phyloP scores from a whole-genome alignment of 371 early-diverging fungal species.

The Mucor piriformis region DNA sequence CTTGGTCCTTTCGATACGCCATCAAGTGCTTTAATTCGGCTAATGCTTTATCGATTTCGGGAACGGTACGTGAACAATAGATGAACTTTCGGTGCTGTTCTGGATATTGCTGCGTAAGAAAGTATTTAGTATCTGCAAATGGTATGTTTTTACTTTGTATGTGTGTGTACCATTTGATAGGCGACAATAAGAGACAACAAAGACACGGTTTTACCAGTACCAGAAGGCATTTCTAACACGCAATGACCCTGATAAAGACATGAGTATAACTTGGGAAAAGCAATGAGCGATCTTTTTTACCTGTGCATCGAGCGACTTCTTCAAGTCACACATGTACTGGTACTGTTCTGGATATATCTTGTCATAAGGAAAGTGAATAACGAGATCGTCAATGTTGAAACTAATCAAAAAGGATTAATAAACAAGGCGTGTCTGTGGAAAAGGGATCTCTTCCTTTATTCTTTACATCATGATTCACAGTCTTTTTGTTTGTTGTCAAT shows the following conservation, averaged over 20 bases:
- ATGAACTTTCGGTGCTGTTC: slow-evolving; percentile 93
- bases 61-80: slow-evolving; percentile 99
- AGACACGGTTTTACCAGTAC: slow-evolving; percentile 99
- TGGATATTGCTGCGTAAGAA: slow-evolving; percentile 62
- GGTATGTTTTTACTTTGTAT: too few relatives aligned
- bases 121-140: background rate
- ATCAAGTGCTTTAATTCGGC: slow-evolving; percentile 95
- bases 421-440: too few relatives aligned
- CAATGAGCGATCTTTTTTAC: slow-evolving; percentile 37
- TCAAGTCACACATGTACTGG: slow-evolving; percentile 98
- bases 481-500: too few relatives aligned
- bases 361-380: slow-evolving; percentile 98
- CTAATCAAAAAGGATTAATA: slow-evolving; percentile 32
- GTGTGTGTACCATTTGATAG: slow-evolving; percentile 94
- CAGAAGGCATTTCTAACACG: slow-evolving; percentile 99
- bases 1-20: slow-evolving; percentile 75
- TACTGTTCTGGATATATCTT: slow-evolving; percentile 99
- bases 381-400: slow-evolving; percentile 93
- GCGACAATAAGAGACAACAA: slow-evolving; percentile 97
- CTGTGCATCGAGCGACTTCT: slow-evolving; percentile 89
- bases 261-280: background rate
- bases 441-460: too few relatives aligned
- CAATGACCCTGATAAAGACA: slow-evolving; percentile 80
- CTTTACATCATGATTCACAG: too few relatives aligned
- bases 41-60: slow-evolving; percentile 99